phyloP scores from a whole-genome alignment of 805 yeast genomes.

The Starmerella geochares region DNA sequence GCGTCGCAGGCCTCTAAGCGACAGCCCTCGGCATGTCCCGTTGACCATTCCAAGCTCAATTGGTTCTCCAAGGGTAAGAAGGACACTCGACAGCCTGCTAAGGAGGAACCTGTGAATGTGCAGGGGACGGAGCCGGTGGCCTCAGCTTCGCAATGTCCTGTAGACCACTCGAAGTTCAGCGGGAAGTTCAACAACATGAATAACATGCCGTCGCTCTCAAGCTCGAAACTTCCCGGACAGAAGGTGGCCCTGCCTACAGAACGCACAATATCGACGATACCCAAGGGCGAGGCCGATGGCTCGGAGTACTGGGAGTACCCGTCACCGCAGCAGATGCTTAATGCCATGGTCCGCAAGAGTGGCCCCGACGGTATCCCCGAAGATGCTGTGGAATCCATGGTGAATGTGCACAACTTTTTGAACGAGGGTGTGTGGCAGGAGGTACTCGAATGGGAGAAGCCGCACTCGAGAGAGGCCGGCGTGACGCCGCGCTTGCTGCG shows the following conservation, averaged over 20 bases:
- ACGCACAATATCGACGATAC: slow-evolving; percentile 74
- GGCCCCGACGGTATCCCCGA: slow-evolving; percentile 67
- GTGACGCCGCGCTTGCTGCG: slow-evolving; percentile 65
- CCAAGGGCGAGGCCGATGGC: slow-evolving; percentile 72
- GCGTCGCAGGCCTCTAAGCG: neutral
- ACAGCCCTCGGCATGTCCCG: slow-evolving; percentile 33
- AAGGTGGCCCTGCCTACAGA: slow-evolving; percentile 66
- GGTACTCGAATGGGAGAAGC: slow-evolving; percentile 81
- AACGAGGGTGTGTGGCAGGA: slow-evolving; percentile 98
- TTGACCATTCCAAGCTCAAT: slow-evolving; percentile 32
- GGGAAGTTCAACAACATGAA: slow-evolving; percentile 60
- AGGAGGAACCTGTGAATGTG: too few species aligned
- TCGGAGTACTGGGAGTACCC: slow-evolving; percentile 97
- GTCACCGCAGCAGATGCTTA: slow-evolving; percentile 97
- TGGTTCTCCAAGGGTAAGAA: slow-evolving; percentile 12
- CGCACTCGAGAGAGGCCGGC: slow-evolving; percentile 46
- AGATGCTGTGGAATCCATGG: slow-evolving; percentile 95
- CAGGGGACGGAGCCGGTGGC: neutral
- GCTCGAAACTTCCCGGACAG: slow-evolving; percentile 72
- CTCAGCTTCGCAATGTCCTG: slow-evolving; percentile 30
- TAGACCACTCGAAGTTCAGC: slow-evolving; percentile 28
- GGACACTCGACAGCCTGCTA: neutral
- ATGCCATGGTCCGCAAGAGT: slow-evolving; percentile 93
- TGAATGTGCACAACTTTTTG: slow-evolving; percentile 86
- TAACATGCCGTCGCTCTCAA: slow-evolving; percentile 72